Evolutionary conservation across 495 filamentous ascomycete genomes (phyloP), one percentile per base, ranked within the genome.

Genomic region (Penicillium diatomitis): DNA sequence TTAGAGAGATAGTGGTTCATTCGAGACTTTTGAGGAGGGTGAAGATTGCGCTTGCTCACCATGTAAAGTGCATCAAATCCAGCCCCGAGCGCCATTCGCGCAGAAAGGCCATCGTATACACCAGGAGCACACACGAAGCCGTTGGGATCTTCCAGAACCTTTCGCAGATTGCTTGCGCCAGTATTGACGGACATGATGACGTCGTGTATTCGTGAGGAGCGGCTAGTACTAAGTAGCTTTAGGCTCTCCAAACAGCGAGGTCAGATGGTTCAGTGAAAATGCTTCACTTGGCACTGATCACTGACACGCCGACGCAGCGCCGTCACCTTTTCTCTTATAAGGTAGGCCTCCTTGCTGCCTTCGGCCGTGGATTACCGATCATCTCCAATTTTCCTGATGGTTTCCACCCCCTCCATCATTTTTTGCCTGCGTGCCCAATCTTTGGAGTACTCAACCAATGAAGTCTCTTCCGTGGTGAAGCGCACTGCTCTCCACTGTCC

Each of bases 61-160:
- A 87, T 85, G 64, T 86, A 86, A 40, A 87, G 60, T 27, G 73
- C 72, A 37, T 86, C 74, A 46, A 81, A 83, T 6, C 82, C 82
- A 8, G 77, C 65, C 9, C 68, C 65, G 10, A 86, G 70, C 4
- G 82, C 82, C 34, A 85, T 74, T 2, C 84, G 72, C 27, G 84
- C 81, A 5, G 79, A 82, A 37, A 85, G 68, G 10, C 84, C 83
- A 69, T 86, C 83, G 51, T 85, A 86, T 10, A 87, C 81, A 9
- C 84, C 83, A 1, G 83, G 83, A 31, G 74, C 77, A 10, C 76
- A 65, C 12, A 82, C 69, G 52, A 69, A 65, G 3, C 52, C 52
- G 20, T 67, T 51, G 6, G 63, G 56, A 45, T 70, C 61, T 38
- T 51, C 56, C n/a, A 70, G 55, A 8, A 49, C 47, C 33, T 54